Evolutionary conservation across 305 asterid genomes (phyloP), one percentile per base, ranked within the genome.

Genomic region (Solanum aculeatissimum): DNA sequence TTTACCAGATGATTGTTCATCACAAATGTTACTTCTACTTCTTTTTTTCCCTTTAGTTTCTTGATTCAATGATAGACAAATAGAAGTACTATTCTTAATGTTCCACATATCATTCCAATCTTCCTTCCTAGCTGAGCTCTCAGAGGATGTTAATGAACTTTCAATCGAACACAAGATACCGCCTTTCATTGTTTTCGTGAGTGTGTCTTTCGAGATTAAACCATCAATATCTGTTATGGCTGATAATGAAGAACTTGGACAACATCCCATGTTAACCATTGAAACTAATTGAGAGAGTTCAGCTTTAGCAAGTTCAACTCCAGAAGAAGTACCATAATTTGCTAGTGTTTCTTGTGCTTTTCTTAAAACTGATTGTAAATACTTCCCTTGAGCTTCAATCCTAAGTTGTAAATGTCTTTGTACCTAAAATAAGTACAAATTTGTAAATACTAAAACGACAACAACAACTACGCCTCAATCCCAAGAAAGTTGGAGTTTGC

Each of bases 321-420:
- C 97, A 9, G 95, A 84, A 87, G 94, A 88, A 5, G 95, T 83
- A 72, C 89, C 85, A 63, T 92, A 96, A 70, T 91, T 93, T 23
- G 97, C 90, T 23, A 96, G 92, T 12, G 99, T 92, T 74, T 95
- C 95, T 40, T 96, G 94, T 38, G 99, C 99, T 84, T 92, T 96
- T 71, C 84, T 90, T 89, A 96, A 63, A 49, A 96, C 98, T 19
- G 97, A 89, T 81, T 95, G 98, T 70, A 96, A 84, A 85, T 95
- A 96, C 85, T 92, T 96, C 32, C 99, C 98, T 86, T 96, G 99
- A 14, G 99, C 97, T 89, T 95, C 99, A 60, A 96, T 96, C 83
- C 98, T 86, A 83, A 93, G 86, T 88, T 94, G 99, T 89, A 96
- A 74, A 89, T 91, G 98, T 65, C 91, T 91, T 86, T 95, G 99